These are phyloP conservation scores for Hypoxylon sp. DNA, from an alignment of 2,329 filamentous ascomycete species.

Conservation along the genomic window DNA sequence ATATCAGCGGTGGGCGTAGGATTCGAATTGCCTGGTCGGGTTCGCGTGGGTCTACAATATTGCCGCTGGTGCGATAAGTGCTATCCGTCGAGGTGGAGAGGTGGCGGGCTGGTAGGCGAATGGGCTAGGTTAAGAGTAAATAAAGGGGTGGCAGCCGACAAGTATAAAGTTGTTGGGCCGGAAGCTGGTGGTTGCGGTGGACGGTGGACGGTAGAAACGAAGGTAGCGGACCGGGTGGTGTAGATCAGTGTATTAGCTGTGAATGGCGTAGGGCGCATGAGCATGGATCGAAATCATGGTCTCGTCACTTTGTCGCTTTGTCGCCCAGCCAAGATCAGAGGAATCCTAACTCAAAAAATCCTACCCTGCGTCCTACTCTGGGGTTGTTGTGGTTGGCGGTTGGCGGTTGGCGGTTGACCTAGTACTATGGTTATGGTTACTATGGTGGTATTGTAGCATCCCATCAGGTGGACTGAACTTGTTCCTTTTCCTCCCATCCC, in stretches of 20 bases:
- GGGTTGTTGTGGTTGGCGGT: not conserved
- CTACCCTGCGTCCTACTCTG: too few relatives aligned
- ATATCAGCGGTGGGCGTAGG: constrained; percentile 8
- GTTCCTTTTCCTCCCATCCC: not conserved
- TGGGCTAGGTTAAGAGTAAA: constrained; percentile 20
- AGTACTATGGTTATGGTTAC: not conserved
- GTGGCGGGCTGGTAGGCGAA: constrained; percentile 11
- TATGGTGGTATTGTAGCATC: not conserved
- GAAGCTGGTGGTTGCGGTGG: constrained; percentile 17
- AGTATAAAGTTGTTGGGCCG: constrained; percentile 42
- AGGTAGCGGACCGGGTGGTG: constrained; percentile 27
- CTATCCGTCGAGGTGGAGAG: not conserved
- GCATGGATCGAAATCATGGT: constrained; percentile 29
- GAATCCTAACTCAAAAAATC: constrained; percentile 16
- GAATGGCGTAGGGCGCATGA: not conserved
- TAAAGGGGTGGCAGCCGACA: constrained; percentile 35
- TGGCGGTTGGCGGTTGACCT: not conserved
- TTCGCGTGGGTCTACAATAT: constrained; percentile 25
- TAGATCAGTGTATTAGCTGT: not conserved
- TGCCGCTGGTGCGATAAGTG: constrained; percentile 10
- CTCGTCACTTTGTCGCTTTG: constrained; percentile 27
- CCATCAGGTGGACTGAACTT: not conserved
- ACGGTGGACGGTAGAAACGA: constrained; percentile 34
- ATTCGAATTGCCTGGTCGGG: constrained; percentile 9
- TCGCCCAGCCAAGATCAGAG: constrained; percentile 6